Conservation (phyloP, 306 rosid species). For the Vigna radiata region DNA sequence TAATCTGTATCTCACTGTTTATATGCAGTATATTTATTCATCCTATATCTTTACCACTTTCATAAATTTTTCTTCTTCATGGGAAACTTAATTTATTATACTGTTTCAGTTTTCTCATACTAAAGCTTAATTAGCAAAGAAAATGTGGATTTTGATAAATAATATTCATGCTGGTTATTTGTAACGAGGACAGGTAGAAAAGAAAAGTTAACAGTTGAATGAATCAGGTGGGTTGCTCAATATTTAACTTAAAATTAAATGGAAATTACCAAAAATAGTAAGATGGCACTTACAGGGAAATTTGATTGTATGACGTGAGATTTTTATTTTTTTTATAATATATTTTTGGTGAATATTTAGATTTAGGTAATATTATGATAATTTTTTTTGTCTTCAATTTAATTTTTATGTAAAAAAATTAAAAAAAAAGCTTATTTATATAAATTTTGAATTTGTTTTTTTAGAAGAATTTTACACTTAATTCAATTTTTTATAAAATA, state of each 20-base stretch:
- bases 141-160: background rate
- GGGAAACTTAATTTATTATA: background rate
- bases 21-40: background rate
- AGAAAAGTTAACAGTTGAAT: background rate
- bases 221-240: slow-evolving; percentile 8
- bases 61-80: slow-evolving; percentile 25
- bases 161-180: slow-evolving; percentile 6
- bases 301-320: background rate
- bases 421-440: too few species aligned
- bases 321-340: too few species aligned
- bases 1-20: slow-evolving; percentile 5
- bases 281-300: background rate
- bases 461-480: too few species aligned
- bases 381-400: too few species aligned
- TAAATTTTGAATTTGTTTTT: too few species aligned
- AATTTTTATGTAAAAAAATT: too few species aligned
- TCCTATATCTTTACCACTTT: slow-evolving; percentile 21
- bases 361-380: too few species aligned
- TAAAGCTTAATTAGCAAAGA: background rate
- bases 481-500: too few species aligned
- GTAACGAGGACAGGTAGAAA: background rate
- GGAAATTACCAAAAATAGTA: slow-evolving; percentile 4
- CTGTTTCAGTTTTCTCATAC: background rate
- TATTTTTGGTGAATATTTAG: too few species aligned
- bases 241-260: background rate